Base-by-base conservation (phyloP, 23 red algal species). In the Gracilaria caudata region DNA sequence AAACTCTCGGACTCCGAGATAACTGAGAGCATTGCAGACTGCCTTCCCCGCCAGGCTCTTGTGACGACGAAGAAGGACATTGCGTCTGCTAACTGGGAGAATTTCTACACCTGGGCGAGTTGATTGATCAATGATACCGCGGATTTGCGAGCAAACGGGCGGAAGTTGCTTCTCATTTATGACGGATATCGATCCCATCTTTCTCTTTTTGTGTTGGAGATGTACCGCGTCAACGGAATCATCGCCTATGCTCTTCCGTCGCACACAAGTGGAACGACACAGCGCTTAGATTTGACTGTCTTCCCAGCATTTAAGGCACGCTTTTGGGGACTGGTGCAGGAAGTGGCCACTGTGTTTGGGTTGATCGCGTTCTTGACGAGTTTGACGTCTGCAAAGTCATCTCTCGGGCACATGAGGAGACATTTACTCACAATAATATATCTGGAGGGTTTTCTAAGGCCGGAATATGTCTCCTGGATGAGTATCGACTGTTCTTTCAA, bases 181-280 rank as follows among this genome's bases (percentile, higher is more conserved):
- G 78, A 82, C 32, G 47, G 78, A 11, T 82, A 82, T 56, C 55
- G 21, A 10, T 61, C 51, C 12, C 78, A 82, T 64, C 45, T 82
- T 0, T 51, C 41, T 46, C 1, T 56, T 26, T 4, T 1, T 12
- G 78, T 82, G 25, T 3, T 60, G 45, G 30, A 10, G 32, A 13
- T 82, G 78, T 54, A 61, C 12, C 0, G 25, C 24, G 45, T 21
- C 78, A 61, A 63, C 46, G 28, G 25, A 47, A 61, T 82, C 14
- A 64, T 82, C 3, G 78, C 55, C 5, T 82, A 61, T 30, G 45
- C 40, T 26, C 40, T 82, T 12, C 78, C 45, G 0, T 82, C 47
- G 0, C 3, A 82, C 19, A 63, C 78, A 23, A 36, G 49, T 32
- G 21, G 55, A 45, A 61, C 16, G 30, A 61, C 78, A 11, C 78